Conservation (phyloP, 2,329 filamentous ascomycete species). For the Aspergillus sp. region DNA sequence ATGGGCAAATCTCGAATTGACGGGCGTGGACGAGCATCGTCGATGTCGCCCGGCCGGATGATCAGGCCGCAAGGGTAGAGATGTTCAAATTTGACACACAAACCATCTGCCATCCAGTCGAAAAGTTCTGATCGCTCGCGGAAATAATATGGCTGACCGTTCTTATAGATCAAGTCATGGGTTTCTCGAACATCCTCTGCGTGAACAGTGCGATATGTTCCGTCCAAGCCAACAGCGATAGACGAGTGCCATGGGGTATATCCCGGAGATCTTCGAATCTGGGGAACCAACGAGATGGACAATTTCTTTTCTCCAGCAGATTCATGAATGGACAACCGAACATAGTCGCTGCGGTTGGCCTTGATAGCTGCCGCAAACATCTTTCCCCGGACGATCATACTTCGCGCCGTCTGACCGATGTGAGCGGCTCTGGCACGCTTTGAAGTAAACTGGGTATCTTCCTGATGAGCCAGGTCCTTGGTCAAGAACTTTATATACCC, state of each 20-base stretch:
- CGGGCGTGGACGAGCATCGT: conserved; percentile 15
- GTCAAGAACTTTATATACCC: conserved; percentile 25
- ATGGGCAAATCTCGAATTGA: conserved; percentile 19
- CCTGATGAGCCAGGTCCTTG: conserved; percentile 20
- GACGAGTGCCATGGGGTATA: conserved; percentile 31
- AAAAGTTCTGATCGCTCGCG: conserved; percentile 46
- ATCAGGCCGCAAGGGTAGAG: conserved; percentile 38
- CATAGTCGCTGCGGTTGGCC: conserved; percentile 21
- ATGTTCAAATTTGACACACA: conserved; percentile 39
- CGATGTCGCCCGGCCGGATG: conserved; percentile 17
- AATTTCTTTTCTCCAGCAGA: conserved; percentile 23
- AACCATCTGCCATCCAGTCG: conserved; percentile 35
- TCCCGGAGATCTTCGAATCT: conserved; percentile 17
- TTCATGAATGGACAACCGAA: conserved; percentile 25
- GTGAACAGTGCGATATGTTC: conserved; percentile 19
- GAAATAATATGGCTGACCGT: conserved; percentile 46
- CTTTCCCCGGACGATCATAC: conserved; percentile 23
- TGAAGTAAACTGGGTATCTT: conserved; percentile 7
- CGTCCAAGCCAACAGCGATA: conserved; percentile 25
- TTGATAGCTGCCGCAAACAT: conserved; percentile 24
- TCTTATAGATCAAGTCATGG: conserved; percentile 45
- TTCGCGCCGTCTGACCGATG: conserved; percentile 15
- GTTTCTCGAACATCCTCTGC: conserved; percentile 24
- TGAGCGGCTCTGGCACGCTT: conserved; percentile 14
- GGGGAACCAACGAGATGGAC: conserved; percentile 21